A percentile compares a stretch with the other conserved stretches of the same genome.
Evolutionary conservation across 169 alveolate species (phyloP).

Genomic region (Eimeria praecox): DNA sequence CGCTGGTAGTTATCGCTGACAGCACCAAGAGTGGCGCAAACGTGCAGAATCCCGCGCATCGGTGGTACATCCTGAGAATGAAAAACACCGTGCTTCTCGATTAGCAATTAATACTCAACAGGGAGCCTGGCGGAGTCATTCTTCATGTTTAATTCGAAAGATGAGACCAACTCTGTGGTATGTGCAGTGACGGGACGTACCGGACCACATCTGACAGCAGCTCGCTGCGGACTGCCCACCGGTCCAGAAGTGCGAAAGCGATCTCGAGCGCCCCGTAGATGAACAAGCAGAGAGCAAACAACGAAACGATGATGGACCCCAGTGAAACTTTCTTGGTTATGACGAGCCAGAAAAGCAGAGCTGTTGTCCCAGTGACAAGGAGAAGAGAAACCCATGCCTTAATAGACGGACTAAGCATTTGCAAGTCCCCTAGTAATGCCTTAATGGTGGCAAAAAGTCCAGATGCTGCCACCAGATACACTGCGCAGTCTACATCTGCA

Average conservation of each 20-base stretch:
- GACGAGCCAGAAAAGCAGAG: constrained; percentile 59
- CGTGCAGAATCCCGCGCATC: constrained; percentile 73
- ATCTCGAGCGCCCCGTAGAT: constrained; percentile 74
- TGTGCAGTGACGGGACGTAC: constrained; percentile 9
- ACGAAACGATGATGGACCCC: constrained; percentile 63
- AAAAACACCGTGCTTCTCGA: background rate
- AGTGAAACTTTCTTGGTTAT: constrained; percentile 58
- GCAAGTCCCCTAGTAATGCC: constrained; percentile 76
- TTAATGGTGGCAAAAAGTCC: constrained; percentile 67
- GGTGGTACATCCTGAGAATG: constrained; percentile 71
- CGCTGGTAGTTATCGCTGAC: constrained; percentile 72
- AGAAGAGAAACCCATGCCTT: constrained; percentile 68
- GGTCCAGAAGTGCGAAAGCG: constrained; percentile 75
- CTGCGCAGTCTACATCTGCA: constrained; percentile 80
- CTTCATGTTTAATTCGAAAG: background rate
- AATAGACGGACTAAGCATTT: constrained; percentile 73
- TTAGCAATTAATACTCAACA: background rate
- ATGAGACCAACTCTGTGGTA: background rate
- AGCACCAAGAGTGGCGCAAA: constrained; percentile 67
- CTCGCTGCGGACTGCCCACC: constrained; percentile 83
- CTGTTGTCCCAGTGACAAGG: constrained; percentile 22
- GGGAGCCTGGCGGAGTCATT: background rate
- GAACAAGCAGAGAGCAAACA: constrained; percentile 63
- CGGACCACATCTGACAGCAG: constrained; percentile 78
- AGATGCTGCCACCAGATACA: constrained; percentile 78